Evolutionary conservation across 768 basidiomycete genomes (phyloP), one percentile per base, ranked within the genome.

Genomic region (Lentinula lateritia): DNA sequence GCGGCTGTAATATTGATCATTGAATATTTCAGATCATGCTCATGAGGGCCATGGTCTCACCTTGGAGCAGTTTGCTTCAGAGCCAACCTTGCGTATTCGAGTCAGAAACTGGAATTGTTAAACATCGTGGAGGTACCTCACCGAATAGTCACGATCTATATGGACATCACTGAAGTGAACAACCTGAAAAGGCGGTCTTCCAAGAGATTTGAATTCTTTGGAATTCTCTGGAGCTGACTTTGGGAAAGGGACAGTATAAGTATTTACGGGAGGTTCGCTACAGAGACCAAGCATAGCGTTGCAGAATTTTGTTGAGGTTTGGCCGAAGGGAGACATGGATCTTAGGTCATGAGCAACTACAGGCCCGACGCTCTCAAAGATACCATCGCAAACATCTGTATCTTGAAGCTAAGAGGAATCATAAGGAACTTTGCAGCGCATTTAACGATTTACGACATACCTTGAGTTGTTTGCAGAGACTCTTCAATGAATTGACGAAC

Each of bases 111-210:
- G 18, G n/a, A 35, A 52, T 42, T 34, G 10, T 41, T 48, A 15
- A 34, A 61, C 16, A 16, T 36, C 42, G 12, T 23, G 41, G n/a
- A 23, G 28, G 46, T 16, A 28, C 2, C 78, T 58, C 63, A 84
- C 84, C 20, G 74, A 71, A 65, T 87, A 87, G 6, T 76, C 65
- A 35, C 83, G 73, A 65, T 87, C 86, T 39, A 88, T 81, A 64
- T 88, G 86, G 5, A 81, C 80, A 66, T 87, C 86, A 65, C 82
- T 84, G 67, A 88, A 80, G 66, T 88, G 86, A 0, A 79, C 78
- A 6, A 86, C 82, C 63, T 83, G 77, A 67, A 86, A 79, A 0
- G 84, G 80, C 20, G 72, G 23, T 52, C 73, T 74, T 5, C 81
- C 78, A 1, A 67, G 69, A 3, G 78, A 78, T 4, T 59, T 64